Base-by-base conservation (phyloP, 106 monocot genomes). In the Hemerocallis citrina region DNA sequence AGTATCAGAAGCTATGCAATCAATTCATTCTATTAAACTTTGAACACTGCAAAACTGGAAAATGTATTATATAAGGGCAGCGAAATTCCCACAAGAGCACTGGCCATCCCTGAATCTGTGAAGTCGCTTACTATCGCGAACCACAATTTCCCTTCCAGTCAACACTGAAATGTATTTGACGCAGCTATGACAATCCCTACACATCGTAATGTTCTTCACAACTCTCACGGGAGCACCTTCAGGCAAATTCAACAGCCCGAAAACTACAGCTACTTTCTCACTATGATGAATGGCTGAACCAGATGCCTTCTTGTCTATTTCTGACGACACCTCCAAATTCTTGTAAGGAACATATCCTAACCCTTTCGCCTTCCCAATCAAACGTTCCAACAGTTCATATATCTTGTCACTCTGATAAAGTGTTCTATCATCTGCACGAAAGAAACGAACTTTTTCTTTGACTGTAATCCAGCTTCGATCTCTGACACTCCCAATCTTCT, bases 381-480 rank as follows among this genome's bases (percentile, higher is more conserved):
- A 72, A 32, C 56, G 57, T 17, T 81, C 81, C 56, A 95, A 51
- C 28, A 89, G 57, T 23, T 42, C 38, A 60, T 80, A 71, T 33
- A 86, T 76, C 49, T 83, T 65, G 6, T 48, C 27, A 55, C 75
- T 68, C 44, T 74, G 74, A 28, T 44, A 21, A 36, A 81, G 77
- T 17, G 85, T 75, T 54, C 57, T 77, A 52, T 86, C 86, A 67
- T 89, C 71, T 22, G 86, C 77, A 69, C 64, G 60, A 49, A 95
- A 95, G 52, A 58, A 86, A 59, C 81, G 68, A 19, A 81, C 52
- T 36, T 66, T 83, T 1, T 81, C 81, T 57, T 83, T 86, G 46
- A 83, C 68, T 25, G 61, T 83, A 28, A 95, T 80, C 95, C 89
- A 84, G 49, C 89, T 89, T 59, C 73, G 49, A 43, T 95, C 95